Evolutionary conservation across 108 stramenopile species (phyloP), one percentile per base, ranked within the genome.

Genomic region (Skeletonema marinoi): DNA sequence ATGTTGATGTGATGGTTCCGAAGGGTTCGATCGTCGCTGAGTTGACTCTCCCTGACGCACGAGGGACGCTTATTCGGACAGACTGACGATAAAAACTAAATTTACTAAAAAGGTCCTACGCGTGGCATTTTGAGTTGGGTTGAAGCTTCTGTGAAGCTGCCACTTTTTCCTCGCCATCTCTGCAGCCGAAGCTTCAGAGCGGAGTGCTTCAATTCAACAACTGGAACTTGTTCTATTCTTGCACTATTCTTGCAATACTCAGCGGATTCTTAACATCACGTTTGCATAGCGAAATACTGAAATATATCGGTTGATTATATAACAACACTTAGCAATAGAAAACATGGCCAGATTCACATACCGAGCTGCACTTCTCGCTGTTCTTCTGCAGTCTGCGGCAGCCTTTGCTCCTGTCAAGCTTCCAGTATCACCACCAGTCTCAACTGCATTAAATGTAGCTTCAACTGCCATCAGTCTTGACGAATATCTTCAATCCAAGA

Each of bases 401-500:
- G 54, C 54, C n/a, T 56, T 56, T 56, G 54, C 54, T n/a, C 54
- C 54, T 25, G 54, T 56, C 25, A 56, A 56, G 25, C 25, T 56
- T 21, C 25, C 54, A 10, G 25, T 56, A 29, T 56, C 54, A 25
- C 8, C 19, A 8, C 54, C 19, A 56, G 25, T 25, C 10, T 56
- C 72, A 17, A 65, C 68, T 17, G 36, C 68, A 36, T 48, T 78
- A 29, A 44, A 68, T 33, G 78, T 78, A n/a, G 78, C 78, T 12
- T 39, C 72, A 25, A 6, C 65, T 17, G 35, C 72, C 1, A 92
- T 93, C 77, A 88, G 89, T 65, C 81, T 95, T 50, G 83, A 87
- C 61, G 87, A 86, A 66, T 98, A 97, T 83, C 90, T 98, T 39
- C 80, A 83, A 59, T 85, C 89, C 44, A 96, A 92, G 77, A 88